Base-by-base conservation (phyloP, 2,329 filamentous ascomycete genomes). In the Ilyonectria robusta region DNA sequence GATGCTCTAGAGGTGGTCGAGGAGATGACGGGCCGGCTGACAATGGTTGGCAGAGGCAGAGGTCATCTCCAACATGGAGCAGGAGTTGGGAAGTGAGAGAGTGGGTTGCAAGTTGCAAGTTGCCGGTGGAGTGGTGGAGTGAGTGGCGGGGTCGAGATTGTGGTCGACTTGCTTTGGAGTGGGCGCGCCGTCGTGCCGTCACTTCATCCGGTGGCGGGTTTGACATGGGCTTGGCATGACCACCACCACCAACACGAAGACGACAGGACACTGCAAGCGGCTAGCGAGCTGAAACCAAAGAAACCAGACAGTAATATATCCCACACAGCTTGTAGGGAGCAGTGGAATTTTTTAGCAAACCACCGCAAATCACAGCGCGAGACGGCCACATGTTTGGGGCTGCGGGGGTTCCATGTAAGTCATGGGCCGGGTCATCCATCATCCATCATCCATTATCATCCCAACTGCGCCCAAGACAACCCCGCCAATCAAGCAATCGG, bases 91-190 rank as follows among this genome's bases (percentile, higher is more conserved):
- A 37, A 57, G 55, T 21, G 46, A 21, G 23, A 46, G 35, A 62
- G 46, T 50, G 13, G 17, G 29, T 21, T 61, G 65, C 51, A 55
- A 59, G 63, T 62, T 73, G 53, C 44, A 56, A 67, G 54, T 61
- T 58, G 51, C 46, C n/a, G 42, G 59, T 51, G 44, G 63, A 46
- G 59, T 57, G 44, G 58, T 60, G 57, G 51, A 65, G 62, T 33
- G 57, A 57, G 48, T 76, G 71, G 74, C 71, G 74, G 74, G 74
- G 74, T 74, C 66, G 55, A 69, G 69, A 68, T 69, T 64, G 60
- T 65, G 59, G 70, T 60, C 42, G 35, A 59, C 63, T 47, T 63
- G 56, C 51, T 35, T 53, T 68, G 55, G 59, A 70, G 62, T 62
- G 54, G 60, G 66, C 55, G 44, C n/a, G 37, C 26, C 23, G 40